These are phyloP conservation scores for Angomonas deanei DNA, from an alignment of 208 protist species.

Conservation along the genomic window DNA sequence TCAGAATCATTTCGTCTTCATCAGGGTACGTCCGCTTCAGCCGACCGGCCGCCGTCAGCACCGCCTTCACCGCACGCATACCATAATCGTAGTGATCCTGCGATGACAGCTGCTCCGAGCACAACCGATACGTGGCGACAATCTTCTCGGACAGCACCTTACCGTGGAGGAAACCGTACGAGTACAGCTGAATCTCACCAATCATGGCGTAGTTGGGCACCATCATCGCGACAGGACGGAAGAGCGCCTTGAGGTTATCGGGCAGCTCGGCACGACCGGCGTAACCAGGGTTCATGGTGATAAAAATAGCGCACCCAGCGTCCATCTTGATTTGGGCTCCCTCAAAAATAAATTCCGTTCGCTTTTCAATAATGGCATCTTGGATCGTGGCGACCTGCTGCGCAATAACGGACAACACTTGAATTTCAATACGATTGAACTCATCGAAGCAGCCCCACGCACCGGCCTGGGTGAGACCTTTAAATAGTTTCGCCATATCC, in stretches of 20 bases:
- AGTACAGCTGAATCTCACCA: conserved; percentile 97
- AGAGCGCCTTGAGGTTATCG: conserved; percentile 98
- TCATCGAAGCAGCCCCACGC: conserved; percentile 98
- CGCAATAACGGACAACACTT: conserved; percentile 97
- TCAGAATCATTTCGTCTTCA: conserved; percentile 92
- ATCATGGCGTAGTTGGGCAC: conserved; percentile 98
- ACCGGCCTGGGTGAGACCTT: conserved; percentile 90
- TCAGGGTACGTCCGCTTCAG: conserved; percentile 89
- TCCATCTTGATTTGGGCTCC: conserved; percentile 91
- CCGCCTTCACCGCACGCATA: conserved; percentile 96
- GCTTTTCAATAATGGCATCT: conserved; percentile 85
- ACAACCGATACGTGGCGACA: conserved; percentile 94
- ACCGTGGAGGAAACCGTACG: conserved; percentile 95
- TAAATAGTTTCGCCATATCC: conserved; percentile 96
- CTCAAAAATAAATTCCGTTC: conserved; percentile 92
- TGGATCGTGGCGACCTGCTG: conserved; percentile 96
- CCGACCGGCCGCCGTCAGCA: conserved; percentile 90
- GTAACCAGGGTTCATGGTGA: conserved; percentile 99
- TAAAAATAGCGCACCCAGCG: conserved; percentile 92
- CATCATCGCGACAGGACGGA: conserved; percentile 99
- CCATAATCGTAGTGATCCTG: conserved; percentile 98
- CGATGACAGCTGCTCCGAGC: conserved; percentile 96
- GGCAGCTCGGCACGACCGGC: conserved; percentile 96
- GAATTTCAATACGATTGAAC: conserved; percentile 97
- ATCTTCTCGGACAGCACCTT: conserved; percentile 93